phyloP scores from a whole-genome alignment of 345 rosid species.

The Cardiospermum halicacabum region DNA sequence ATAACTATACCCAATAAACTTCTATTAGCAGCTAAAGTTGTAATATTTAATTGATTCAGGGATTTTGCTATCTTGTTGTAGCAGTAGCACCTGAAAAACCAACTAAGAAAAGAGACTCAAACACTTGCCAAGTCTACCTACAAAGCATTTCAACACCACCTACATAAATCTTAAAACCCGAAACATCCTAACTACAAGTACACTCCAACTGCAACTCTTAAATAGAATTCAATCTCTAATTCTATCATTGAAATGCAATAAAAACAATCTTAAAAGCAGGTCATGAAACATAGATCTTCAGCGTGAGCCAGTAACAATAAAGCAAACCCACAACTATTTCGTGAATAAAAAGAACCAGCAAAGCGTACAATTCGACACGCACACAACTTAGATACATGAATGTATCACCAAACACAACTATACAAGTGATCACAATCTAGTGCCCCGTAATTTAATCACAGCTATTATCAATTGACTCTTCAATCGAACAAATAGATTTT shows the following conservation, averaged over 20 bases:
- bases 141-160: background rate
- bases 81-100: too few relatives aligned
- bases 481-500: background rate
- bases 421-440: background rate
- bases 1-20: background rate
- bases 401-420: background rate
- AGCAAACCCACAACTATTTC: background rate
- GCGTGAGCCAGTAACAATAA: background rate
- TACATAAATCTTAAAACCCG: background rate
- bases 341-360: background rate
- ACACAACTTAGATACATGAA: too few relatives aligned
- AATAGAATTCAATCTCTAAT: background rate
- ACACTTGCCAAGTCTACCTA: background rate
- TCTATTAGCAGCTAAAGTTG: background rate
- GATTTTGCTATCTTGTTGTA: too few relatives aligned
- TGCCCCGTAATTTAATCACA: too few relatives aligned
- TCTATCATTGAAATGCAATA: background rate
- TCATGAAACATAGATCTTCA: background rate
- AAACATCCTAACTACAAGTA: background rate
- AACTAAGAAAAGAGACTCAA: background rate
- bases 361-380: background rate
- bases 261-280: background rate
- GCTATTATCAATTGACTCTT: too few relatives aligned
- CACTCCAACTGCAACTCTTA: background rate
- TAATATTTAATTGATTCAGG: background rate